A percentile compares a stretch with the other conserved stretches of the same genome.
Conservation (phyloP, 345 rosid genomes). For the Camelina hispida region DNA sequence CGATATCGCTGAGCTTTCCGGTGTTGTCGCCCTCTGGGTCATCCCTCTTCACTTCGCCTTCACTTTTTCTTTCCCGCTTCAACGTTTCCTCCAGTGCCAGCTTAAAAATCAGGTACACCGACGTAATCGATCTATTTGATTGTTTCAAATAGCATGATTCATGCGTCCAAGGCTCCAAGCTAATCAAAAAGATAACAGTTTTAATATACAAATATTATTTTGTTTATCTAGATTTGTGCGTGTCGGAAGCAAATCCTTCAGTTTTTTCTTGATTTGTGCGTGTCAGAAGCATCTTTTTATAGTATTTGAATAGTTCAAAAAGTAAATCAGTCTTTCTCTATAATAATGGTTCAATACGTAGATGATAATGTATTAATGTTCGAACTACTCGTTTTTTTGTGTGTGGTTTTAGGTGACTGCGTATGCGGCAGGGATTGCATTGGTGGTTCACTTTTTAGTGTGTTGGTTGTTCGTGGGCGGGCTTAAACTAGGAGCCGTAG, state of each 20-base stretch:
- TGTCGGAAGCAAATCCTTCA: not conserved
- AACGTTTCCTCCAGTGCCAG: slow-evolving; percentile 71
- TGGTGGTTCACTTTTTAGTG: slow-evolving; percentile 50
- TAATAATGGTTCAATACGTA: not conserved
- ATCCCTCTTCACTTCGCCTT: slow-evolving; percentile 70
- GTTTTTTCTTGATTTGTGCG: not conserved
- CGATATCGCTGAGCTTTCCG: slow-evolving; percentile 67
- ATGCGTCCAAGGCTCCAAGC: not conserved
- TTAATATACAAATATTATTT: not conserved
- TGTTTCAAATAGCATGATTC: not conserved
- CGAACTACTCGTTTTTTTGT: not conserved
- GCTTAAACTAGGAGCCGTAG: slow-evolving; percentile 54
- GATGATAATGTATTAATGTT: not conserved
- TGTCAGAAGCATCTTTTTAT: not conserved
- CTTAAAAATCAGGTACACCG: slow-evolving; percentile 46
- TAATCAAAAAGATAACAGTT: not conserved
- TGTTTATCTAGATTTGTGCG: not conserved
- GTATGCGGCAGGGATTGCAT: slow-evolving; percentile 39
- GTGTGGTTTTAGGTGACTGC: slow-evolving; percentile 47
- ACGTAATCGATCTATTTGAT: not conserved
- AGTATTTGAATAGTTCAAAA: not conserved
- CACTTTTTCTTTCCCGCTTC: slow-evolving; percentile 59
- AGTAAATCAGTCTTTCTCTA: not conserved
- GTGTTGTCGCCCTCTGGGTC: slow-evolving; percentile 53
- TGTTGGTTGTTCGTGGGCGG: slow-evolving; percentile 60